A percentile compares a stretch with the other conserved stretches of the same genome.
These are phyloP conservation scores for Amylostereum chailletii DNA, from an alignment of 1,284 basidiomycete species.

Conservation along the genomic window DNA sequence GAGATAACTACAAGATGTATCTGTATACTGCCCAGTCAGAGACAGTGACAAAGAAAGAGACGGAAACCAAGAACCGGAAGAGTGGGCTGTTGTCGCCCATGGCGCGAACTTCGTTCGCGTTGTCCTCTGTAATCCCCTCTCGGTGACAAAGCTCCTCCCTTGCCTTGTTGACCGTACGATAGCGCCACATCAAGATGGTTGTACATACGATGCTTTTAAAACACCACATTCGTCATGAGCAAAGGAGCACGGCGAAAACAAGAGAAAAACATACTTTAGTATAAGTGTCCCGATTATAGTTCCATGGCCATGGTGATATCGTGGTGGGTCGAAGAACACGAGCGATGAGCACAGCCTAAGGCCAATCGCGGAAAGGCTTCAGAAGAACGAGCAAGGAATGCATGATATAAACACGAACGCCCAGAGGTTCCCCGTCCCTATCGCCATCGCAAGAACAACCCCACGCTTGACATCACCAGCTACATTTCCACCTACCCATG, in stretches of 20 bases:
- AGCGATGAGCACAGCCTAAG: conserved; percentile 34
- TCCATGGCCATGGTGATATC: conserved; percentile 41
- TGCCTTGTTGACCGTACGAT: conserved; percentile 27
- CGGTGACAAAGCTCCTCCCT: conserved; percentile 30
- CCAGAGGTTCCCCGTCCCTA: conserved; percentile 45
- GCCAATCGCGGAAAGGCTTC: background rate
- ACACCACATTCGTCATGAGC: background rate
- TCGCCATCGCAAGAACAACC: conserved; percentile 45
- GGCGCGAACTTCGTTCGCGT: conserved; percentile 27
- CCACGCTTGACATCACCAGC: conserved; percentile 48
- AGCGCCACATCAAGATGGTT: conserved; percentile 30
- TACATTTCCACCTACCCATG: conserved; percentile 49
- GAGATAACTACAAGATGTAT: background rate
- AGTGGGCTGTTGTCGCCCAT: conserved; percentile 40
- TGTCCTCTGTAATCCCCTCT: conserved; percentile 27
- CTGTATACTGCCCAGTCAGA: background rate
- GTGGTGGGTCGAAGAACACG: conserved; percentile 34
- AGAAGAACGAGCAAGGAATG: no score
- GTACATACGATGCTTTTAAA: conserved; percentile 16
- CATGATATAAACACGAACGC: background rate
- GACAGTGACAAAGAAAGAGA: background rate
- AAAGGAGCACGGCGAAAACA: background rate
- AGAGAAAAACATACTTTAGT: conserved; percentile 22
- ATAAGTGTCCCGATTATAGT: conserved; percentile 38
- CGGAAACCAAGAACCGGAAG: conserved; percentile 28